These are phyloP conservation scores for Solanum virginianum DNA, from an alignment of 257 asterid genomes.

Conservation along the genomic window DNA sequence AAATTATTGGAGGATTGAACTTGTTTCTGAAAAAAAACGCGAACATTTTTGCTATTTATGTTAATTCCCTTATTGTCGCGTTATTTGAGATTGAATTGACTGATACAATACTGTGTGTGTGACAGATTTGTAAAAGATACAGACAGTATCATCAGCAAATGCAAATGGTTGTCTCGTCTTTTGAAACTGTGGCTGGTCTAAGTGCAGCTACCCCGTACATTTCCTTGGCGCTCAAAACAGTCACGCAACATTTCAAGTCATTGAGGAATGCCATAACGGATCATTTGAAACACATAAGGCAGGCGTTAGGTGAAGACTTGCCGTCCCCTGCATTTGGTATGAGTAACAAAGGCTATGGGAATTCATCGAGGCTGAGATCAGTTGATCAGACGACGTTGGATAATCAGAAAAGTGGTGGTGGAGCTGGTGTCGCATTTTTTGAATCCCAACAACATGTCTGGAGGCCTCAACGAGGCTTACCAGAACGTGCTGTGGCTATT, in stretches of 20 bases:
- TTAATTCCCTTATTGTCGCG: background rate
- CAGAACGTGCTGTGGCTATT: slow-evolving; percentile 73
- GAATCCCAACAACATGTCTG: slow-evolving; percentile 47
- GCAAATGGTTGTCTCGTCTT: slow-evolving; percentile 71
- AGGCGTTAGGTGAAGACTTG: slow-evolving; percentile 36
- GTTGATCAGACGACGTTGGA: slow-evolving; percentile 30
- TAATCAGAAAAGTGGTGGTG: slow-evolving; percentile 21
- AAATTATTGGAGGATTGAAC: background rate
- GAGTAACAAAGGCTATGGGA: slow-evolving; percentile 6
- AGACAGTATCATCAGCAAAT: slow-evolving; percentile 74
- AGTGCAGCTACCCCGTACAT: slow-evolving; percentile 59
- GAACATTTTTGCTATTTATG: background rate
- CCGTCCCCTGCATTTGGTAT: slow-evolving; percentile 26
- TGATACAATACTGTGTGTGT: background rate
- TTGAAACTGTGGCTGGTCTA: slow-evolving; percentile 67
- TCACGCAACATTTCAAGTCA: slow-evolving; percentile 45
- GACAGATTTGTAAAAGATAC: slow-evolving; percentile 53
- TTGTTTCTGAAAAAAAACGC: background rate
- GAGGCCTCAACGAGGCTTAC: slow-evolving; percentile 93
- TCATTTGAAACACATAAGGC: slow-evolving; percentile 32
- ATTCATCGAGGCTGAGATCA: slow-evolving; percentile 30
- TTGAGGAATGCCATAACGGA: slow-evolving; percentile 39
- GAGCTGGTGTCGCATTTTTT: slow-evolving; percentile 12
- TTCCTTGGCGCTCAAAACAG: slow-evolving; percentile 39
- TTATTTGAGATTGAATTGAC: background rate